Evolutionary conservation across 768 basidiomycete genomes (phyloP), one percentile per base, ranked within the genome.

Genomic region (Leccinum broughii): DNA sequence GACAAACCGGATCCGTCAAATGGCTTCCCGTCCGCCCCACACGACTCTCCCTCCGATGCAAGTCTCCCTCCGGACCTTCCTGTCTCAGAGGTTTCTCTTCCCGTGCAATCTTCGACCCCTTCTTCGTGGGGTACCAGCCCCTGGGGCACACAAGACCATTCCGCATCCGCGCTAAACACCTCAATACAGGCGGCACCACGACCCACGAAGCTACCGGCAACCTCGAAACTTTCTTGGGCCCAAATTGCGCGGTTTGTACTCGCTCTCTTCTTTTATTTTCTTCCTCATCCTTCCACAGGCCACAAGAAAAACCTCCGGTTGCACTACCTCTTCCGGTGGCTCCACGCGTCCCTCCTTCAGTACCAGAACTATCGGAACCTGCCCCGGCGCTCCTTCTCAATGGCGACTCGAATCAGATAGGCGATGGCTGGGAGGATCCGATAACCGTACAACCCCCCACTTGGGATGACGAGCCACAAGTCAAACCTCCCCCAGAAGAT

Each of bases 191-290:
- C 41, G 11, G 32, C 64, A 8, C 54, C 46, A 62, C 64, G 80
- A 75, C 64, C 72, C 67, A 58, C 64, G 14, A 89, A 86, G 75
- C 78, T 83, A 11, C 88, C 90, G 48, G 85, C 88, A 30, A 88
- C 83, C 13, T 85, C 89, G 8, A 91, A 92, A 77, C 74, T 90
- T 61, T 92, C 92, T 37, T 93, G 91, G 91, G 92, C 92, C 8
- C 89, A 93, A 68, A 80, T 93, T 70, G 91, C 92, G 63, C 80
- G 87, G 90, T 58, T 35, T 28, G 57, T 39, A 30, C 62, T 22
- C 15, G 0, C 60, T 26, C 28, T 28, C 28, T 6, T 53, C 60
- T 49, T 14, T 17, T 48, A 24, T n/a, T 32, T 50, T 58, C 65
- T 24, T 56, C 53, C 59, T 64, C 46, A 59, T 32, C 1, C 11